These are phyloP conservation scores for Neodidymelliopsis sp. DNA, from an alignment of 2,329 filamentous ascomycete species.

Conservation along the genomic window DNA sequence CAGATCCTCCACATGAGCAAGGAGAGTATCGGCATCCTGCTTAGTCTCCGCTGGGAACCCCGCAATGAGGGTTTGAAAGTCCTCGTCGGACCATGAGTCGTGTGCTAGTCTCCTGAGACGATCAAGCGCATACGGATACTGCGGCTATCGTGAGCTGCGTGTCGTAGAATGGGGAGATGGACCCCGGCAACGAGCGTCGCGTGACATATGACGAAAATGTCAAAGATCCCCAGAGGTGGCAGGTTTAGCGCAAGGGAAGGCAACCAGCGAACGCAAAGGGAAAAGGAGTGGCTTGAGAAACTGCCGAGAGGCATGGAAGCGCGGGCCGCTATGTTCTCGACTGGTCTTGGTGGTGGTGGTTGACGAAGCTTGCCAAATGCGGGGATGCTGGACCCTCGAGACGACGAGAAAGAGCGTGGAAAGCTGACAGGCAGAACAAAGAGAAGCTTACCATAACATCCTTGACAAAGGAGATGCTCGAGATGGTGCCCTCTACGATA, in stretches of 20 bases:
- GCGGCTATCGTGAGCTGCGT: conserved; percentile 43
- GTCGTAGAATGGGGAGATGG: conserved; percentile 23
- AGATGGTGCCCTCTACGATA: conserved; percentile 76
- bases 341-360: conserved; percentile 34
- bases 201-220: conserved; percentile 38
- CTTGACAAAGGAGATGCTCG: conserved; percentile 84
- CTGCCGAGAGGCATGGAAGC: conserved; percentile 27
- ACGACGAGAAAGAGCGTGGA: conserved; percentile 20
- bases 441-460: conserved; percentile 74
- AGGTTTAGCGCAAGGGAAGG: conserved; percentile 22
- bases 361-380: conserved; percentile 32
- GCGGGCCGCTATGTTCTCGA: conserved; percentile 32
- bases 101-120: conserved; percentile 70
- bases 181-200: conserved; percentile 30
- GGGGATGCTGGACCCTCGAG: conserved; percentile 38
- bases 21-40: conserved; percentile 65
- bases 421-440: conserved; percentile 24
- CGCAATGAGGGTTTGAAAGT: conserved; percentile 72
- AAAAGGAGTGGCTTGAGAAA: conserved; percentile 37
- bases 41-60: conserved; percentile 74
- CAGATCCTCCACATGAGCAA: conserved; percentile 73
- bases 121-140: conserved; percentile 81
- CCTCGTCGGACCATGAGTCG: conserved; percentile 70
- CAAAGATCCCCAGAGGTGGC: conserved; percentile 27
- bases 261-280: conserved; percentile 26